Conservation (phyloP, 805 yeast species). For the Candida mattraensis region DNA sequence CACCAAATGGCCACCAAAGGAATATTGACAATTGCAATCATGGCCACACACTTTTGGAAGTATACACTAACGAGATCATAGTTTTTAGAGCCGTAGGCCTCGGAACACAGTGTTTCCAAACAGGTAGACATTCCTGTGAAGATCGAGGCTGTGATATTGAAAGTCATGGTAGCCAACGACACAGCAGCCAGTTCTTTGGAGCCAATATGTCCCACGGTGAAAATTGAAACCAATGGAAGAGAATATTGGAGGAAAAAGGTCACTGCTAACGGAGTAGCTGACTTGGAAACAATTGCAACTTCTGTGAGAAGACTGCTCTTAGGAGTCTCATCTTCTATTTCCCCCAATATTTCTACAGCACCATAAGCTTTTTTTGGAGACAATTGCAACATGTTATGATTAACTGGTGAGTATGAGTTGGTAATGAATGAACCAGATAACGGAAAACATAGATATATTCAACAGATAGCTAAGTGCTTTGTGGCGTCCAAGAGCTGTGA, state of each 20-base stretch:
- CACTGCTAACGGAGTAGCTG: constrained; percentile 52
- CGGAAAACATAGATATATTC: too few relatives aligned
- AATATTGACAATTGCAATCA: constrained; percentile 43
- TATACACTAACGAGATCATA: constrained; percentile 29
- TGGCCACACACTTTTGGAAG: constrained; percentile 55
- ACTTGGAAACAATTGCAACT: constrained; percentile 29
- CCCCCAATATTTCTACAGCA: neutral
- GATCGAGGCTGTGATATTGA: constrained; percentile 66
- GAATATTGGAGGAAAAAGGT: constrained; percentile 68
- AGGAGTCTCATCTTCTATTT: neutral
- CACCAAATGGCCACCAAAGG: constrained; percentile 61
- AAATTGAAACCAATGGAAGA: constrained; percentile 64
- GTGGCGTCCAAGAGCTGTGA: too few relatives aligned
- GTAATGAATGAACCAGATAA: too few relatives aligned
- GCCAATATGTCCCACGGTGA: constrained; percentile 69
- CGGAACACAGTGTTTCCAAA: constrained; percentile 69
- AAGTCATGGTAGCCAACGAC: constrained; percentile 67
- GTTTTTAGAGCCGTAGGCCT: constrained; percentile 55
- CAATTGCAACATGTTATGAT: too few relatives aligned
- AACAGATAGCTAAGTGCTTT: too few relatives aligned
- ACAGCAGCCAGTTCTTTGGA: constrained; percentile 66
- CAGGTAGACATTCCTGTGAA: constrained; percentile 71
- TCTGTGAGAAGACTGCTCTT: neutral
- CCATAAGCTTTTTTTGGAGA: too few relatives aligned
- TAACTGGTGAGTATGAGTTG: too few relatives aligned